phyloP scores from a whole-genome alignment of 305 asterid genomes.

The Solanum hybrid region DNA sequence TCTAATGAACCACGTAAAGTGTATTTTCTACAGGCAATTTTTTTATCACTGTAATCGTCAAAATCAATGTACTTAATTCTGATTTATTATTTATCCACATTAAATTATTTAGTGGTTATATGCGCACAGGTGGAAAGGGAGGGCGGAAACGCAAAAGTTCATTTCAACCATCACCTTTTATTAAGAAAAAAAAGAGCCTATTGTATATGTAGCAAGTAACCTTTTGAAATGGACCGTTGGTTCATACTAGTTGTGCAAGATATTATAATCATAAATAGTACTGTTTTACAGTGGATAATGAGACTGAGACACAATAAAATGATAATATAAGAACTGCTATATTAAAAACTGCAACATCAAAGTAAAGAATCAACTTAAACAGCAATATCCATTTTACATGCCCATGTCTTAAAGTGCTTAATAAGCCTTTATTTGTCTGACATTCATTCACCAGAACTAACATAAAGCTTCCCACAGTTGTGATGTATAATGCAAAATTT shows the following conservation, averaged over 20 bases:
- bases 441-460: neutral
- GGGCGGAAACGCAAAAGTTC: neutral
- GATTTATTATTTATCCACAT: neutral
- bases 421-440: neutral
- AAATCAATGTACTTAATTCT: neutral
- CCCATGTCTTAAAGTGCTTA: neutral
- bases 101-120: neutral
- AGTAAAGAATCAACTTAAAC: neutral
- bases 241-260: neutral
- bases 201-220: neutral
- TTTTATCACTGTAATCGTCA: neutral
- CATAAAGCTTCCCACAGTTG: neutral
- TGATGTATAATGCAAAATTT: neutral
- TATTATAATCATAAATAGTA: neutral
- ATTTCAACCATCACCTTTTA: neutral
- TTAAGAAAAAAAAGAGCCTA: neutral
- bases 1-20: neutral
- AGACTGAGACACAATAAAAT: neutral
- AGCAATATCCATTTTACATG: neutral
- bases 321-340: neutral
- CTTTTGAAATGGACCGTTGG: neutral
- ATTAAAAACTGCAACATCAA: neutral
- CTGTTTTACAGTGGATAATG: neutral
- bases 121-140: neutral
- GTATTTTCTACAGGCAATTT: neutral